Percentiles rank a stretch among this genome's conserved stretches.
These are phyloP conservation scores for Glarea lozoyensis DNA, from an alignment of 495 filamentous ascomycete species.

Conservation along the genomic window DNA sequence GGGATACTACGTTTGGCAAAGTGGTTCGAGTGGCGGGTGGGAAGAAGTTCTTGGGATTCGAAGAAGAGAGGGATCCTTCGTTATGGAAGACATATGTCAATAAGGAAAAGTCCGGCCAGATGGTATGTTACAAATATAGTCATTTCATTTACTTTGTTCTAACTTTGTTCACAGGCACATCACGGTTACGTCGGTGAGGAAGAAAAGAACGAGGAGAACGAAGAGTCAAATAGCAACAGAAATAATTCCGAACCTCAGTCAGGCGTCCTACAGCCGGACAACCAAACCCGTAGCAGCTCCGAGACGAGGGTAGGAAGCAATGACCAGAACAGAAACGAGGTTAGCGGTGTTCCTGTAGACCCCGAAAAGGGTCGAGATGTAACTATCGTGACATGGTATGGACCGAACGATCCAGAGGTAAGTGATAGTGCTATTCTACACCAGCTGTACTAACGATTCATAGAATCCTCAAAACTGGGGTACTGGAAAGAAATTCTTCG, in stretches of 20 bases:
- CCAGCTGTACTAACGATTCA: no score
- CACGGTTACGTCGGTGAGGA: slow-evolving; percentile 20
- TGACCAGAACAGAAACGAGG: slow-evolving; percentile 9
- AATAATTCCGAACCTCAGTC: slow-evolving; percentile 8
- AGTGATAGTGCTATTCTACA: no score
- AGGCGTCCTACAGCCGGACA: neutral
- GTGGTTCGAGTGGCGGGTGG: no score
- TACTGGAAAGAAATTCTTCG: slow-evolving; percentile 23
- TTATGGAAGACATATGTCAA: no score
- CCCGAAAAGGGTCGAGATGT: slow-evolving; percentile 29
- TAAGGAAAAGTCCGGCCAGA: no score
- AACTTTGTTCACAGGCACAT: no score
- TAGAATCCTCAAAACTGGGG: slow-evolving; percentile 48
- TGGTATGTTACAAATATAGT: no score
- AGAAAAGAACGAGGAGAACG: slow-evolving; percentile 17
- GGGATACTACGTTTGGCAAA: no score
- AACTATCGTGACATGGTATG: slow-evolving; percentile 27
- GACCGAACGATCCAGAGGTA: slow-evolving; percentile 25
- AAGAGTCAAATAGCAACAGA: slow-evolving; percentile 1
- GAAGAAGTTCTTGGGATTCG: no score
- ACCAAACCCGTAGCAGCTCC: neutral
- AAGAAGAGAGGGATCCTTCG: no score
- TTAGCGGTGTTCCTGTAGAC: slow-evolving; percentile 17
- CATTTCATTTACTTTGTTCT: no score
- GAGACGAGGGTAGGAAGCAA: neutral